Base-by-base conservation (phyloP, 2,329 filamentous ascomycete genomes). In the Trichoderma guizhouense region DNA sequence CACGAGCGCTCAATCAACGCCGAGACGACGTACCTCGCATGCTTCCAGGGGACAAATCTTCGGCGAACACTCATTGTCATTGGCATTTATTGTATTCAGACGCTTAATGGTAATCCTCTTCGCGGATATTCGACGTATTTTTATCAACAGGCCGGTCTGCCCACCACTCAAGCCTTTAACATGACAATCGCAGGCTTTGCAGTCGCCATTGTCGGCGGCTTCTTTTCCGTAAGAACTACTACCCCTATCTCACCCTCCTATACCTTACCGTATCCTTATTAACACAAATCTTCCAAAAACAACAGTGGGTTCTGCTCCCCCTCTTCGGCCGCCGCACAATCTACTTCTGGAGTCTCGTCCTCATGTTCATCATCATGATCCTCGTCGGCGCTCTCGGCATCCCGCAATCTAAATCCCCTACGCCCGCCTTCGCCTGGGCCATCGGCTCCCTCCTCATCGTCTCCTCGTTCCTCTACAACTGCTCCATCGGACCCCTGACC, bases 401-500 rank as follows among this genome's bases (percentile, higher is more conserved):
- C 51, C 64, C 64, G 18, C 62, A 65, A n/a, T 36, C 62, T 7
- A 4, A 5, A 0, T 55, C 64, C 14, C 43, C 43, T 7, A 36
- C 28, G 30, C 43, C 64, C n/a, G 47, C 30, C 28, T 39, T 34
- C 81, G 76, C 84, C n/a, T 86, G 84, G 81, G 79, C 85, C 73
- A 77, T 86, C 64, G 83, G 83, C 43, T 75, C 82, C 73, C 76
- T 89, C 76, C 79, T 88, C 4, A 81, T 89, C 63, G 76, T 86
- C 62, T 88, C 85, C 75, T 86, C 84, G 0, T 86, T 88, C 68
- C 79, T 85, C 3, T 89, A 89, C 78, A 85, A 86, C 79, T 82
- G 85, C 71, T 85, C 86, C 3, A 82, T 89, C 14, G 88, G 87
- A 0, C 87, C 87, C 0, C 83, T 88, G 8, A 84, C 84, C 7